These are phyloP conservation scores for Luffa acutangula DNA, from an alignment of 306 rosid species.

Conservation along the genomic window DNA sequence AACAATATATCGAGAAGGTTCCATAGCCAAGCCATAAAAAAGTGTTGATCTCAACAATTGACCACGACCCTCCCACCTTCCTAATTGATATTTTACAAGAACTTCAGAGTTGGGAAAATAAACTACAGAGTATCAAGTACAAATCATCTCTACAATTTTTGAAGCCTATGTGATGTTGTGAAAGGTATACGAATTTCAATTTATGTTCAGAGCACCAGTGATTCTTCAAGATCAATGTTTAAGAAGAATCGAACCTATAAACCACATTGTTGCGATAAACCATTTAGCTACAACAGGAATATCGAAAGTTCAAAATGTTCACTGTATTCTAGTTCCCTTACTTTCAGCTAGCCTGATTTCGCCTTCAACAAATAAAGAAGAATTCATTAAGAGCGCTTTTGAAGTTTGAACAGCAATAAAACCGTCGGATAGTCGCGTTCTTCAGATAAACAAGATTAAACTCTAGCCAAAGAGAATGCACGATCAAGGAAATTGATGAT, in stretches of 20 bases:
- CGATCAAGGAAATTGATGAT: not conserved
- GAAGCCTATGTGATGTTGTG: not conserved
- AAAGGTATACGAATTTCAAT: not conserved
- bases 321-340: not conserved
- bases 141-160: not conserved
- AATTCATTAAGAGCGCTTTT: not conserved
- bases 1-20: not conserved
- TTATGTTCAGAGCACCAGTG: not conserved
- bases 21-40: not conserved
- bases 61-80: not conserved
- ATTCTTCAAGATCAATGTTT: not conserved
- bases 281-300: not conserved
- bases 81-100: not conserved
- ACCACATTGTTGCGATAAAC: not conserved
- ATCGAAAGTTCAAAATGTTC: not conserved
- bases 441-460: not conserved
- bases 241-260: not conserved
- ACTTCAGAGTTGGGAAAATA: not conserved
- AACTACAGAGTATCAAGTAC: not conserved
- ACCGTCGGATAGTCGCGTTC: not conserved
- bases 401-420: not conserved
- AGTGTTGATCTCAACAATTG: not conserved
- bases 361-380: not conserved
- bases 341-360: not conserved
- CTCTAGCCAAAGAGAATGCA: not conserved